A percentile compares a stretch with the other conserved stretches of the same genome.
phyloP scores from a whole-genome alignment of 306 rosid genomes.

The Fragaria iinumae region DNA sequence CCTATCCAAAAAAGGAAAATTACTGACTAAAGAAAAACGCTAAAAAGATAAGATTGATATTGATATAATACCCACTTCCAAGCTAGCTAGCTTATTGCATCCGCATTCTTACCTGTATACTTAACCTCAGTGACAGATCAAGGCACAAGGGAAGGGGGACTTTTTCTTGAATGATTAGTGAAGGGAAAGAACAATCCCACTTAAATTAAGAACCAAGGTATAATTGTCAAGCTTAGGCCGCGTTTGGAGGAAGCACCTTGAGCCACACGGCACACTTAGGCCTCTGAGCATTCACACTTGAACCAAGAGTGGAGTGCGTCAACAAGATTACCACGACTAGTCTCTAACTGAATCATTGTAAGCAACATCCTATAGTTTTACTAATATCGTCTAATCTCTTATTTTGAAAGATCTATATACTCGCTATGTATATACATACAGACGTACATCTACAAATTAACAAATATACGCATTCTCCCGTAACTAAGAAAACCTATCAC shows the following conservation, averaged over 20 bases:
- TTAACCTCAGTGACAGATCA: neutral
- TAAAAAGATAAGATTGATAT: neutral
- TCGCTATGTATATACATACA: neutral
- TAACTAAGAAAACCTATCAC: neutral
- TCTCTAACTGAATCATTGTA: neutral
- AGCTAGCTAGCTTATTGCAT: neutral
- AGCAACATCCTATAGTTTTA: neutral
- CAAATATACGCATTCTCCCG: neutral
- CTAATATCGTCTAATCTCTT: too few species aligned
- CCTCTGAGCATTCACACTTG: constrained; percentile 19
- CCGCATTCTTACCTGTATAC: neutral
- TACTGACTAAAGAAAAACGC: neutral
- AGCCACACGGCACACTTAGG: constrained; percentile 31
- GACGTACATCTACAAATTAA: neutral
- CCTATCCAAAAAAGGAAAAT: neutral
- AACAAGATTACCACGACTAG: neutral
- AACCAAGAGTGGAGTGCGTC: neutral
- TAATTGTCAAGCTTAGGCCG: constrained; percentile 30
- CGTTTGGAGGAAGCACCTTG: constrained; percentile 41
- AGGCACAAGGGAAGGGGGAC: neutral
- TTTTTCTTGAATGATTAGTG: neutral
- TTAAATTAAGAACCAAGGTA: neutral
- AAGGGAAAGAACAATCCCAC: neutral
- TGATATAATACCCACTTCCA: neutral
- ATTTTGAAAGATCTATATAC: too few species aligned